Conservation (phyloP, 2,329 filamentous ascomycete species). For the Metarhizium guizhouense region DNA sequence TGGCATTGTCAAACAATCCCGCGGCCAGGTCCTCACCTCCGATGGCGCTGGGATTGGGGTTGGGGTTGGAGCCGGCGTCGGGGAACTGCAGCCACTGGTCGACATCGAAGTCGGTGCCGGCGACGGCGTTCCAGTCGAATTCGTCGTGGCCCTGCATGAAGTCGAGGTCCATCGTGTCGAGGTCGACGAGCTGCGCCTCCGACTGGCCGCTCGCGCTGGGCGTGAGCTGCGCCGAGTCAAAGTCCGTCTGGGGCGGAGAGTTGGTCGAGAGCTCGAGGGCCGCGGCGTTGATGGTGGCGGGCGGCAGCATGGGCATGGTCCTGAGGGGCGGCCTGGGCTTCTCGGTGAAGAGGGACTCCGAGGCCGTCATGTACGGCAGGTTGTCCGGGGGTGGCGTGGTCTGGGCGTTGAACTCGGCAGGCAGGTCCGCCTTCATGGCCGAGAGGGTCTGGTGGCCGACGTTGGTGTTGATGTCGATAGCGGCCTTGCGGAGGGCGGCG, state of each 20-base stretch:
- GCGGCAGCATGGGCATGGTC: slow-evolving; percentile 25
- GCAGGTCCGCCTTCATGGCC: slow-evolving; percentile 25
- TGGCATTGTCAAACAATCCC: slow-evolving; percentile 3
- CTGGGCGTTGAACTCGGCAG: slow-evolving; percentile 29
- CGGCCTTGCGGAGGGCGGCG: slow-evolving; percentile 78
- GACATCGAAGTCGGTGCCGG: slow-evolving; percentile 46
- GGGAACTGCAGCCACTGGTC: slow-evolving; percentile 53
- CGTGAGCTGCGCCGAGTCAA: slow-evolving; percentile 32
- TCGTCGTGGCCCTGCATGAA: slow-evolving; percentile 37
- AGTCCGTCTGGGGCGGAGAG: slow-evolving; percentile 37
- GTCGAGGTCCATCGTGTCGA: slow-evolving; percentile 34
- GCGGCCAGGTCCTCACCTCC: not conserved
- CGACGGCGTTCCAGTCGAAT: slow-evolving; percentile 45
- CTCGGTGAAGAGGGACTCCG: slow-evolving; percentile 29
- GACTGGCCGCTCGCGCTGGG: slow-evolving; percentile 36
- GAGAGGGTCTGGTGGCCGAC: slow-evolving; percentile 22
- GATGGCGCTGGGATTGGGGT: slow-evolving; percentile 20
- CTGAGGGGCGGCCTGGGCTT: slow-evolving; percentile 18
- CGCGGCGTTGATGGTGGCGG: slow-evolving; percentile 28
- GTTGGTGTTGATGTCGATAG: slow-evolving; percentile 55
- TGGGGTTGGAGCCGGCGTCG: slow-evolving; percentile 34
- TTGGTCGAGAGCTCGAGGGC: slow-evolving; percentile 24
- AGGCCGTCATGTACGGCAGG: slow-evolving; percentile 31
- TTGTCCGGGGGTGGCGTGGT: slow-evolving; percentile 46
- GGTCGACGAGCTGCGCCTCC: slow-evolving; percentile 25